These are phyloP conservation scores for Cordyceps cicadae DNA, from an alignment of 2,329 filamentous ascomycete species.

Conservation along the genomic window DNA sequence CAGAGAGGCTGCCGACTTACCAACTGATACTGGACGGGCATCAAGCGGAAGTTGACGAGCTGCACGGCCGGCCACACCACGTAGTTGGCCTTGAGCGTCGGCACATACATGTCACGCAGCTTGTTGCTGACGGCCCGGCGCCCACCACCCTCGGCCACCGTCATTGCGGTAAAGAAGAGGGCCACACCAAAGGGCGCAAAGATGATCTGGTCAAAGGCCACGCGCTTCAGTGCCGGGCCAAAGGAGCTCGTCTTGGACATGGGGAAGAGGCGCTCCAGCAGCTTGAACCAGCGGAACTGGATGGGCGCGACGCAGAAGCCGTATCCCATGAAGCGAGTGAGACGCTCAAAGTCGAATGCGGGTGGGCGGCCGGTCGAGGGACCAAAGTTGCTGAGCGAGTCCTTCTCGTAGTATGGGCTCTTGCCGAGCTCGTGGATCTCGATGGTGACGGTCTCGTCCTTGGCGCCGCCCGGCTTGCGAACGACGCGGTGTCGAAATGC, in stretches of 20 bases:
- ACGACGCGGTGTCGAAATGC: constrained; percentile 62
- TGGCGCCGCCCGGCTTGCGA: constrained; percentile 53
- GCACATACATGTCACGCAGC: constrained; percentile 87
- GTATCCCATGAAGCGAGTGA: constrained; percentile 94
- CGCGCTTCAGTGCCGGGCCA: constrained; percentile 75
- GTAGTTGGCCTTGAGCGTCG: constrained; percentile 92
- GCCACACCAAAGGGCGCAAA: constrained; percentile 86
- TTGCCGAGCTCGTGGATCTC: constrained; percentile 86
- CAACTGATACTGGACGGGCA: constrained; percentile 94
- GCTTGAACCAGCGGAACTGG: constrained; percentile 93
- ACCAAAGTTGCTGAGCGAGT: constrained; percentile 51
- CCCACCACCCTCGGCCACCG: constrained; percentile 84
- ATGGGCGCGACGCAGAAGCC: constrained; percentile 93
- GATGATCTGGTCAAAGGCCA: constrained; percentile 84
- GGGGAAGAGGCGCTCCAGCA: constrained; percentile 74
- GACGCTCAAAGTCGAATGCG: constrained; percentile 89
- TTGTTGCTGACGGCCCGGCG: constrained; percentile 71
- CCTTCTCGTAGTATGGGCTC: constrained; percentile 56
- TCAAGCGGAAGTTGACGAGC: constrained; percentile 89
- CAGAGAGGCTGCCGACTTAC: constrained; percentile 47
- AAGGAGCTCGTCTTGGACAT: constrained; percentile 70
- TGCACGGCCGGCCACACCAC: constrained; percentile 93
- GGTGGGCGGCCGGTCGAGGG: constrained; percentile 49
- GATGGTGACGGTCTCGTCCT: constrained; percentile 68
- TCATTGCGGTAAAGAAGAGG: constrained; percentile 94